Evolutionary conservation across 495 filamentous ascomycete species (phyloP).

Genomic region (Letharia columbiana): DNA sequence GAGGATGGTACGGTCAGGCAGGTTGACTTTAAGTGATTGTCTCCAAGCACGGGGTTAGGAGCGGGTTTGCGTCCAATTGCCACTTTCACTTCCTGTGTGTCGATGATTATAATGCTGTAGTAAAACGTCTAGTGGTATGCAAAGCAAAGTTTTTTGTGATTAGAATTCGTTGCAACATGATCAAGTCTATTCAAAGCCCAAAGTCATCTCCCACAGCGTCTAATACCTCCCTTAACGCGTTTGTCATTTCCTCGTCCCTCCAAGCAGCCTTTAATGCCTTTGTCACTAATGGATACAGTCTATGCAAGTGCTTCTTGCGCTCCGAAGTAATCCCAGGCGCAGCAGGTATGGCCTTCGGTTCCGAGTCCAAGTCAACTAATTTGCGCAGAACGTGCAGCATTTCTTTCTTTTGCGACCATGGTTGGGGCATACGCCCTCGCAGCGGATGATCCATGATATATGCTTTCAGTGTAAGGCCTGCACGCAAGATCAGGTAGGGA

Average conservation of each 20-base stretch:
- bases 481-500: constrained; percentile 76
- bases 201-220: constrained; percentile 24
- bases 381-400: constrained; percentile 59
- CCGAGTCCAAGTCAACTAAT: constrained; percentile 57
- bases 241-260: constrained; percentile 32
- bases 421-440: constrained; percentile 85
- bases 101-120: not conserved
- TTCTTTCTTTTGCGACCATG: constrained; percentile 68
- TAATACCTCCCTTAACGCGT: constrained; percentile 19
- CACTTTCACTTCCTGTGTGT: not conserved
- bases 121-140: no score
- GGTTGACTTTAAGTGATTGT: constrained; percentile 38
- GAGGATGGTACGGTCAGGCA: constrained; percentile 67
- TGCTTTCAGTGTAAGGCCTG: constrained; percentile 64
- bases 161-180: not conserved
- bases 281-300: constrained; percentile 74
- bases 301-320: constrained; percentile 64
- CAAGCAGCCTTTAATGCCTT: constrained; percentile 60
- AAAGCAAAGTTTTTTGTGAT: not conserved
- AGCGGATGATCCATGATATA: constrained; percentile 92
- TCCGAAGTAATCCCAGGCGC: constrained; percentile 47
- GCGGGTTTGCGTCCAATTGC: not conserved
- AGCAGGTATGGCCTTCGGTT: constrained; percentile 63
- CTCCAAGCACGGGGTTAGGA: not conserved
- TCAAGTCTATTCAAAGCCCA: constrained; percentile 16